Conservation (phyloP, 2,329 filamentous ascomycete species). For the Fusarium guadeloupense region DNA sequence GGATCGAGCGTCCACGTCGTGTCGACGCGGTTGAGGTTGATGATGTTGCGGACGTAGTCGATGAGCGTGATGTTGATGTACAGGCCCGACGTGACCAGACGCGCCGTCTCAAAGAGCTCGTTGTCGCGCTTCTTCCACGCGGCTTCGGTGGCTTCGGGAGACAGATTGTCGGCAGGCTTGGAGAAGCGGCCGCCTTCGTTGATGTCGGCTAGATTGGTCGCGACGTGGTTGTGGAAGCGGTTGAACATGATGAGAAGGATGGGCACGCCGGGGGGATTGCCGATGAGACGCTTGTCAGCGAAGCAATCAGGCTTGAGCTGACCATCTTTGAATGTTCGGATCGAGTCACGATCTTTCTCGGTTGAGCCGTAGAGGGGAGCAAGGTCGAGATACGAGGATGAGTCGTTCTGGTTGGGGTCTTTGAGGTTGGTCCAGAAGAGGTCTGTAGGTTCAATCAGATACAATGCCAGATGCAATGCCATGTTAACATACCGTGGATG, state of each 20-base stretch:
- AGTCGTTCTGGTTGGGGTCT: constrained; percentile 69
- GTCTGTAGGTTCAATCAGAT: constrained; percentile 55
- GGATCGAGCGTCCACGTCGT: constrained; percentile 86
- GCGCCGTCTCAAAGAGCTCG: constrained; percentile 80
- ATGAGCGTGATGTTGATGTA: constrained; percentile 82
- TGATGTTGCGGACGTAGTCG: constrained; percentile 82
- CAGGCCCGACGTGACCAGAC: constrained; percentile 76
- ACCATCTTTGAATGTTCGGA: constrained; percentile 76
- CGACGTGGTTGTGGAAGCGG: constrained; percentile 88
- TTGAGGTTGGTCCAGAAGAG: constrained; percentile 74
- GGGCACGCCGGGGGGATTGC: constrained; percentile 76
- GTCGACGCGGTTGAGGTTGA: constrained; percentile 67
- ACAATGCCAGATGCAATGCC: too few species aligned
- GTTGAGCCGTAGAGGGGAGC: constrained; percentile 77
- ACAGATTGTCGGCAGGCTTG: constrained; percentile 63
- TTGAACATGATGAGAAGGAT: constrained; percentile 82
- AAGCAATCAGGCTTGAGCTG: constrained; percentile 78
- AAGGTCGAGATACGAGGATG: constrained; percentile 77
- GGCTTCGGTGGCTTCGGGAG: constrained; percentile 58
- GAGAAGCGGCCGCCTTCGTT: constrained; percentile 85
- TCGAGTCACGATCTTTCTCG: constrained; percentile 70
- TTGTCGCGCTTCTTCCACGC: constrained; percentile 77
- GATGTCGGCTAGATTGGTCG: constrained; percentile 80
- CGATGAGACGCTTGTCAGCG: constrained; percentile 74
- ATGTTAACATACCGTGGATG: constrained; percentile 67